A percentile compares a stretch with the other conserved stretches of the same genome.
phyloP scores from a whole-genome alignment of 306 rosid genomes.

The Trichosanthes cucumerina region DNA sequence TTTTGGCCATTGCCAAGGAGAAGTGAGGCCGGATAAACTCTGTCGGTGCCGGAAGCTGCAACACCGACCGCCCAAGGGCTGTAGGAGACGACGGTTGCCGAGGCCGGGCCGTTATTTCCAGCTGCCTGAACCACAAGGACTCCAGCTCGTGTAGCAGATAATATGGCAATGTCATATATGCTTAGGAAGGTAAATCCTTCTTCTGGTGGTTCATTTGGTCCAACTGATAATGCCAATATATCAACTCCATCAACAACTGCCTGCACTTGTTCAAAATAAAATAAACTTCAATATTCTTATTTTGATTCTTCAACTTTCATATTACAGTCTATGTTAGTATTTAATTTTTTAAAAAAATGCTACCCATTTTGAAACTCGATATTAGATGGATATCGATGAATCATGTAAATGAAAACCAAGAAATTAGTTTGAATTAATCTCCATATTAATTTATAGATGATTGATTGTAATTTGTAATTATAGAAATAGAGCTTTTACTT shows the following conservation, averaged over 20 bases:
- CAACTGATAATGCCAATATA: conserved; percentile 57
- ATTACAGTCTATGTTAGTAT: too few species aligned
- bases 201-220: conserved; percentile 59
- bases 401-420: too few species aligned
- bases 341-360: too few species aligned
- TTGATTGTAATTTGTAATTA: background rate
- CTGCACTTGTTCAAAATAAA: background rate
- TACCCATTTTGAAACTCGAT: too few species aligned
- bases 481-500: conserved; percentile 33
- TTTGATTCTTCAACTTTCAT: background rate
- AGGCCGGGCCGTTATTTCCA: conserved; percentile 63
- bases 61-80: conserved; percentile 77
- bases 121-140: conserved; percentile 76
- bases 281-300: background rate
- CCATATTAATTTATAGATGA: too few species aligned
- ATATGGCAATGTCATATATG: conserved; percentile 40
- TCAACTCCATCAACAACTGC: conserved; percentile 62
- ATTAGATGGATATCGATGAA: too few species aligned
- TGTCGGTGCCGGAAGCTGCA: conserved; percentile 56
- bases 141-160: conserved; percentile 70
- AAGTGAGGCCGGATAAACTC: conserved; percentile 41
- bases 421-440: too few species aligned
- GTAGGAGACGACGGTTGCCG: conserved; percentile 52
- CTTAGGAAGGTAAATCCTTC: conserved; percentile 48
- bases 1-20: conserved; percentile 52